Base-by-base conservation (phyloP, 2,329 filamentous ascomycete genomes). In the Paecilomyces sp. region DNA sequence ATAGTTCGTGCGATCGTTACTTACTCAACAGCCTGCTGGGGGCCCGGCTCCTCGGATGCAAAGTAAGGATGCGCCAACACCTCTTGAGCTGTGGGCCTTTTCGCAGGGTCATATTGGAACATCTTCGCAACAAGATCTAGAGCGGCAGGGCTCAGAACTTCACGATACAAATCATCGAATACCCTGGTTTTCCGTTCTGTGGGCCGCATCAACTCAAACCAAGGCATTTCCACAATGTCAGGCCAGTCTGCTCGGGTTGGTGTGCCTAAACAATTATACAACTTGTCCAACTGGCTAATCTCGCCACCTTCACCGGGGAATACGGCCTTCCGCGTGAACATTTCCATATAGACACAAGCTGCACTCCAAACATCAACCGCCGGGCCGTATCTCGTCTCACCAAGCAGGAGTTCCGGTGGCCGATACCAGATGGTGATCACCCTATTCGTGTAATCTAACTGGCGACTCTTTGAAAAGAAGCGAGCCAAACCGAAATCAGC, bases 381-480 rank as follows among this genome's bases (percentile, higher is more conserved):
- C 0, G 91, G 90, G 3, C 90, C 91, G 71, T 97, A 97, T 67
- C 90, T 86, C 4, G 92, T 96, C 74, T 96, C 92, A 6, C 92
- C 92, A 1, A 96, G 83, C 0, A 96, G 80, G n/a, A 97, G 82
- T 72, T 97, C 92, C 0, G 92, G 92, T 0, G 91, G 90, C 3
- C 92, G 86, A 73, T 97, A 97, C 95, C 95, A 99, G 65, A 99
- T 97, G 1, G 94, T 99, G 71, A 99, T 96, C 67, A 99, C 95
- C 36, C 94, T 89, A 71, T 99, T 99, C 1, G 94, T 99, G 74
- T 99, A 99, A 73, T 99, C 93, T 54, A 96, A 84, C 73, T 94
- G 90, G 62, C 89, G 87, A 56, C 89, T 88, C 73, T 99, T 99
- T 34, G 92, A 90, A 70, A 96, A 99, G 75, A 99, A 99, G 41